Percentiles rank a stretch among this genome's conserved stretches.
phyloP scores from a whole-genome alignment of 2,329 filamentous ascomycete genomes.

The Xylariaceae sp. region DNA sequence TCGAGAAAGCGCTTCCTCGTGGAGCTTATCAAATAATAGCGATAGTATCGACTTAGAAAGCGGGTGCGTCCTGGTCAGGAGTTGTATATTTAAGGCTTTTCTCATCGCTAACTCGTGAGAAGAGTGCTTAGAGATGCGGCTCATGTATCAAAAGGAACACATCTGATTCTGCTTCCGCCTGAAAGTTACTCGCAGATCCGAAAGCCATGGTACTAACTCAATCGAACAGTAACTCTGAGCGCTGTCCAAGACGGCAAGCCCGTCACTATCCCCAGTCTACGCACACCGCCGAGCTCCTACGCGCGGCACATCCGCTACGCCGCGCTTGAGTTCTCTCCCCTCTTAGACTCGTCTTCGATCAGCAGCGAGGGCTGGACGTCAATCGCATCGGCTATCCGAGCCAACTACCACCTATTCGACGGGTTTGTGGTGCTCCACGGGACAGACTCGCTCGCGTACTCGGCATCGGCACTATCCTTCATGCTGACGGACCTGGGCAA shows the following conservation, averaged over 20 bases:
- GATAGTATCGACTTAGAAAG: too few species aligned
- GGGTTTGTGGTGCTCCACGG: constrained; percentile 91
- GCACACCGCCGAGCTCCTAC: constrained; percentile 82
- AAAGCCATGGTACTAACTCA: constrained; percentile 7
- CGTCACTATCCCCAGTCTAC: constrained; percentile 67
- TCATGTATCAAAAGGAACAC: too few species aligned
- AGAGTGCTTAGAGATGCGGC: neutral
- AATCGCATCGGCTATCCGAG: constrained; percentile 78
- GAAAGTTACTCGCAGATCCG: too few species aligned
- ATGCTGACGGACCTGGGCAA: constrained; percentile 89
- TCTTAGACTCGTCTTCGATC: constrained; percentile 90
- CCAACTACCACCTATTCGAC: constrained; percentile 88
- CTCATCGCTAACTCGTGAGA: too few species aligned
- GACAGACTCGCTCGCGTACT: constrained; percentile 89
- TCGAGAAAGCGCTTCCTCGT: too few species aligned
- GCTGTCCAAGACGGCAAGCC: constrained; percentile 57
- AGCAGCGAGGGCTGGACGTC: constrained; percentile 85
- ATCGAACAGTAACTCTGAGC: constrained; percentile 51
- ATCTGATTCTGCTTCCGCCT: too few species aligned
- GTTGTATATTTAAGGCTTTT: too few species aligned
- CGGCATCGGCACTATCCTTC: constrained; percentile 87
- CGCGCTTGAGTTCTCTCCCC: constrained; percentile 80
- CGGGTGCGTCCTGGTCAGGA: too few species aligned
- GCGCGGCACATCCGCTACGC: constrained; percentile 82
- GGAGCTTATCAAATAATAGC: too few species aligned